Conservation (phyloP, 2,329 filamentous ascomycete species). For the Aspergillus puulaauensis region DNA sequence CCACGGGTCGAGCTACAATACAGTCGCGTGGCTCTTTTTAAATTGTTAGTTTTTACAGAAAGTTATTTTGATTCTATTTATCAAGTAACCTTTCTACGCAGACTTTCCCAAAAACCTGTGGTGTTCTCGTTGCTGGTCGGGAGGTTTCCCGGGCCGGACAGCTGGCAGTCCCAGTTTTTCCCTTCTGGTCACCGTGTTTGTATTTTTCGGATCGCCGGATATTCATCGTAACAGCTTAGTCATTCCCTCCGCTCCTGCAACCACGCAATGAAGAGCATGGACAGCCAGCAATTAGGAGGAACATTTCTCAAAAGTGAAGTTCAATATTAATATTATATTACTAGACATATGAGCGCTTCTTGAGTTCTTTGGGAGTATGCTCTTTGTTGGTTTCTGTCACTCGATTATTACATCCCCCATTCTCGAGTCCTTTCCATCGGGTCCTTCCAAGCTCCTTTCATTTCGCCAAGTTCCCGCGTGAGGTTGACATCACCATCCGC, state of each 20-base stretch:
- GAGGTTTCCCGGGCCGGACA: conserved; percentile 22
- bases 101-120: background rate
- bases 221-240: conserved; percentile 33
- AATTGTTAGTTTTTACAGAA: background rate
- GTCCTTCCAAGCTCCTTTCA: background rate
- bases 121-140: conserved; percentile 5
- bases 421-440: background rate
- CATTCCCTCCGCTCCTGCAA: conserved; percentile 36
- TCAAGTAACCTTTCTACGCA: background rate
- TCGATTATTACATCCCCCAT: background rate
- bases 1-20: background rate
- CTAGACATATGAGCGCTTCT: background rate
- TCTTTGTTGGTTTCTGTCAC: background rate
- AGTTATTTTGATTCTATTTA: conserved; percentile 1
- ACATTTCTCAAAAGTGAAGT: background rate
- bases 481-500: conserved; percentile 14
- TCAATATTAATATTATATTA: background rate
- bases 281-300: too few relatives aligned
- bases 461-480: background rate
- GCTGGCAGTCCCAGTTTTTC: conserved; percentile 22
- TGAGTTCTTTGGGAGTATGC: background rate
- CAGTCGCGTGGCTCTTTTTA: background rate
- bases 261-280: background rate
- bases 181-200: conserved; percentile 11
- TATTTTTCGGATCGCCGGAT: conserved; percentile 38